Evolutionary conservation across 768 basidiomycete species (phyloP), one percentile per base, ranked within the genome.

Genomic region (Pulveroboletus sp.): DNA sequence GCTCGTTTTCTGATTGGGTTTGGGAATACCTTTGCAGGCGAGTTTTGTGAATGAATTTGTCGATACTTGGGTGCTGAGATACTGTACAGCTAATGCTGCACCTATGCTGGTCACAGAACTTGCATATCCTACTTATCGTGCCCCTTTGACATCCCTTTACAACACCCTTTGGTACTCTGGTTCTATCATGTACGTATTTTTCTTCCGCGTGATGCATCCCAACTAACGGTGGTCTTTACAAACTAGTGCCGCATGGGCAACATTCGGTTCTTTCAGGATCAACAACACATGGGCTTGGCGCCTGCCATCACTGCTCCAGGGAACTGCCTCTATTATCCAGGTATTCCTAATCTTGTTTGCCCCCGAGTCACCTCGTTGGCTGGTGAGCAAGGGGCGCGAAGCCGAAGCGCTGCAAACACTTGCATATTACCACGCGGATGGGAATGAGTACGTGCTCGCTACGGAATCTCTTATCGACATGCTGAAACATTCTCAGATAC

Each of bases 121-220:
- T 25, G 77, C 90, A 1, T 92, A 91, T 67, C 90, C 90, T 13
- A 73, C 79, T 2, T 83, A 94, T 66, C 89, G 91, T 55, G 85
- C 82, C 12, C 82, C 81, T 17, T 67, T 93, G 51, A 92, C 87
- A 10, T 83, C 87, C 1, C 70, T 81, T 41, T 90, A 87, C 73
- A 89, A 90, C 75, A 82, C 86, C 21, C 80, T 90, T 51, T 92
- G 90, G 89, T 89, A 89, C 61, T 84, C 85, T n/a, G 90, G 90
- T 46, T 77, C 87, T 50, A 88, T 90, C 63, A 62, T 90, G 81
- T 81, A 50, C 39, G 78, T 72, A 17, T 49, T 27, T 47, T 50
- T 34, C 37, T 23, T 43, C 12, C 20, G 29, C 17, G 12, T 37
- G 25, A 25, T 17, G 24, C n/a, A 2, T 19, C 1, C 10, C 27